Evolutionary conservation across 768 basidiomycete genomes (phyloP), one percentile per base, ranked within the genome.

Genomic region (Pisolithus tinctorius): DNA sequence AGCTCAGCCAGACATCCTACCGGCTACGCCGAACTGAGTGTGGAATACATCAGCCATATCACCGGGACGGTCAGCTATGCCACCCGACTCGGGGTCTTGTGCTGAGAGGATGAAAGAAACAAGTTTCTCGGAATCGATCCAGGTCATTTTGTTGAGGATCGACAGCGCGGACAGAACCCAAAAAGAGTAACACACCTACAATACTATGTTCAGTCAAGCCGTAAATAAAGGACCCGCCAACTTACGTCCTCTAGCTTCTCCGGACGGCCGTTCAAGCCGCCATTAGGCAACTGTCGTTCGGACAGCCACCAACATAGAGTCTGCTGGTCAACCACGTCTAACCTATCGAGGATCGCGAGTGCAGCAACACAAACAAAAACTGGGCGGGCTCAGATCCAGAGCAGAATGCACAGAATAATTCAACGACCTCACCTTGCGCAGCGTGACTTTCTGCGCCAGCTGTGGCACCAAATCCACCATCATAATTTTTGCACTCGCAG

Each of bases 21-120:
- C 93, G 54, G 93, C 91, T 2, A 97, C 71, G 1, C 96, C 96
- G 57, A 99, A 99, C 10, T 77, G 67, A 0, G 95, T 98, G 61
- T 99, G 95, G 68, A 96, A 99, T n/a, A 99, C 94, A 60, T 99
- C 96, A 1, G 83, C 83, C 80, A 93, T 86, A 65, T 99, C 84
- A 0, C 90, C 93, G 0, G 92, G 90, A 41, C 96, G 73, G 66
- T 99, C 96, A 0, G 93, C 86, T 26, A 98, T 96, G 0, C 96
- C 96, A 3, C 96, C 96, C 5, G 74, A 79, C 57, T 98, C 94
- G 0, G 78, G 71, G 61, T 98, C 96, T 86, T 98, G 71, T 6
- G 93, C 86, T 14, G 86, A 86, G 7, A 97, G 75, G 51, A 99
- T 95, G 70, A 97, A 99, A 4, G 68, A 61, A 1, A 75, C 74